Evolutionary conservation across 306 rosid genomes (phyloP), one percentile per base, ranked within the genome.

Genomic region (Luffa aegyptiaca): DNA sequence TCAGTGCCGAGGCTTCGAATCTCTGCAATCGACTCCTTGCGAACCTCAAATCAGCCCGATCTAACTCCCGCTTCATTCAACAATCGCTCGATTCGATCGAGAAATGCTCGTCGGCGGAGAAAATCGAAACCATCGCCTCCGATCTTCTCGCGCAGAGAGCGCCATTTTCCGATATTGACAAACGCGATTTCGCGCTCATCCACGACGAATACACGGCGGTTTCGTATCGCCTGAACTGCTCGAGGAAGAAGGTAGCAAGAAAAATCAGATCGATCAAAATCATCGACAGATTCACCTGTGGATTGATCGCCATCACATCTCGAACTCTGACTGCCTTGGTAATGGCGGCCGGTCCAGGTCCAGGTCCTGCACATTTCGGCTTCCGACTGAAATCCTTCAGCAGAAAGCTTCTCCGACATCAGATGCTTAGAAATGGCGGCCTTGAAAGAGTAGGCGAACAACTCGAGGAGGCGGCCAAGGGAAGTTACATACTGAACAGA

Each of bases 1-100:
- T 86, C 4, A 92, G 85, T 41, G 91, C 91, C 2, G 89, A 86
- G 52, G 90, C 91, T 65, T 88, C 93, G n/a, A 80, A 66, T n/a
- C 66, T 90, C 41, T 89, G 90, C 71, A 77, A 80, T 76, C 77
- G 81, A 42, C 90, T 91, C 74, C 88, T 91, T 66, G 81, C 77
- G 78, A 83, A 83, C 88, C 81, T 87, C 20, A 81, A 82, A 72
- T 82, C 69, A 16, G 51, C 87, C 59, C 83, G 86, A 26, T 88
- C 84, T 7, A 83, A 53, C 66, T 70, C 85, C 35, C 18, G n/a
- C 1, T 81, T 56, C 82, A 77, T 89, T 10, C 89, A 77, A 75
- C 75, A 75, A 33, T 81, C 85, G 66, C 82, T 89, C 52, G 80
- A 79, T 31, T 80, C 78, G 64, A 78, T 83, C 13, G 80, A 57